These are phyloP conservation scores for Pseudocercospora cruenta DNA, from an alignment of 2,329 filamentous ascomycete species.

Conservation along the genomic window DNA sequence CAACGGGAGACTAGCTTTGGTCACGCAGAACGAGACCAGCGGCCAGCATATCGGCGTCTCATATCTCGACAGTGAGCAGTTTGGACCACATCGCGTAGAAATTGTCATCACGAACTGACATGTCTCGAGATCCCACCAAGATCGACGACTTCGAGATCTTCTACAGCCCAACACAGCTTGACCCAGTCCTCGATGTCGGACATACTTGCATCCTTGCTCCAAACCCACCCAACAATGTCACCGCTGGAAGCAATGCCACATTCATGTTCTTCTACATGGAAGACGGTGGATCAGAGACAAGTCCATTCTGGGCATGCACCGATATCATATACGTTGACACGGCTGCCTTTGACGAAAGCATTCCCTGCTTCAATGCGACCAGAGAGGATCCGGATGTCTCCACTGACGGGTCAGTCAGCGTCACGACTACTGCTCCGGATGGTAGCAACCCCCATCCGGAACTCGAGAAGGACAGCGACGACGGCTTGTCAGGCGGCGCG, in stretches of 20 bases:
- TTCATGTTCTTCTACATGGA: slow-evolving; percentile 51
- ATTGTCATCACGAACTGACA: background rate
- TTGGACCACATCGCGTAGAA: slow-evolving; percentile 28
- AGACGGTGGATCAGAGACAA: slow-evolving; percentile 46
- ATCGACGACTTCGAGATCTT: slow-evolving; percentile 47
- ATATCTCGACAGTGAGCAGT: slow-evolving; percentile 51
- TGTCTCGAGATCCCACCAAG: slow-evolving; percentile 42
- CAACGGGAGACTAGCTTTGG: slow-evolving; percentile 59
- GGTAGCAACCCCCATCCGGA: slow-evolving; percentile 16
- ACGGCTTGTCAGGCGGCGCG: slow-evolving; percentile 44
- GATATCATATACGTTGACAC: slow-evolving; percentile 51
- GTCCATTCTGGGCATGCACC: slow-evolving; percentile 51
- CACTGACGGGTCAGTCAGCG: slow-evolving; percentile 29
- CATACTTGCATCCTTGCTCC: slow-evolving; percentile 52
- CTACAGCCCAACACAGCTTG: slow-evolving; percentile 40
- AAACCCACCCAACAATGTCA: slow-evolving; percentile 39
- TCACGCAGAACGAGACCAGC: slow-evolving; percentile 62
- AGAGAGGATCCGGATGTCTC: slow-evolving; percentile 40
- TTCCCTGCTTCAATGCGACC: slow-evolving; percentile 55
- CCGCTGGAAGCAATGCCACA: slow-evolving; percentile 49
- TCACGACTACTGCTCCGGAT: slow-evolving; percentile 31
- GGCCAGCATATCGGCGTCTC: slow-evolving; percentile 59
- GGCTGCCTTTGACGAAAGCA: slow-evolving; percentile 44
- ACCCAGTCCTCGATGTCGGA: slow-evolving; percentile 45
- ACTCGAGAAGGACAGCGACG: background rate